phyloP scores from a whole-genome alignment of 2,329 filamentous ascomycete genomes.

The Tricladium varicosporioides region DNA sequence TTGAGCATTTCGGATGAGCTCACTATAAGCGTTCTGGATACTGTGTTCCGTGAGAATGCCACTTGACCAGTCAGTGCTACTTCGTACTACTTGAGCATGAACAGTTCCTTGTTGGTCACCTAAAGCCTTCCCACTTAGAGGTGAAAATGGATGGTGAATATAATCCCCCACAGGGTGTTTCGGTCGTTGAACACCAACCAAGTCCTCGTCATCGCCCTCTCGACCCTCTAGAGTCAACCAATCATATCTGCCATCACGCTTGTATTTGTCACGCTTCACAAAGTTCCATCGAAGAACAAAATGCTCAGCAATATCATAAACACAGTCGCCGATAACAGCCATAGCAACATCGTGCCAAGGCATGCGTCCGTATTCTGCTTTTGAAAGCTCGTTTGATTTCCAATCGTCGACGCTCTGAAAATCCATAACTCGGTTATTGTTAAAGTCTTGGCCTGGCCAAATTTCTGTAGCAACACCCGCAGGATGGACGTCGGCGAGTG shows the following conservation, averaged over 20 bases:
- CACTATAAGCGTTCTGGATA: conserved; percentile 83
- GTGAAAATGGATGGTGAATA: conserved; percentile 71
- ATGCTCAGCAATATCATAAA: conserved; percentile 93
- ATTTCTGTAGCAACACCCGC: conserved; percentile 78
- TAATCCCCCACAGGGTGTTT: conserved; percentile 89
- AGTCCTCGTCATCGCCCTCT: conserved; percentile 74
- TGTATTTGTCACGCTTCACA: conserved; percentile 96
- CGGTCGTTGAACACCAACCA: conserved; percentile 84
- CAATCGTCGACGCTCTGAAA: conserved; percentile 89
- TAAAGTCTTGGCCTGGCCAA: conserved; percentile 96
- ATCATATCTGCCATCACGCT: conserved; percentile 78
- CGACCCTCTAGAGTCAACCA: conserved; percentile 81
- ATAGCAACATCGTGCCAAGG: conserved; percentile 97
- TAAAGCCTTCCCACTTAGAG: conserved; percentile 63
- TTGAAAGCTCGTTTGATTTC: conserved; percentile 90
- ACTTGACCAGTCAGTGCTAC: conserved; percentile 90
- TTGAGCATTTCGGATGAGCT: conserved; percentile 81
- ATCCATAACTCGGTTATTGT: conserved; percentile 95
- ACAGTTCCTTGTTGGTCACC: conserved; percentile 68
- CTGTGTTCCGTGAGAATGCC: conserved; percentile 82
- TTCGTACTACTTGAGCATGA: conserved; percentile 82
- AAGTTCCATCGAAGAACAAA: conserved; percentile 97
- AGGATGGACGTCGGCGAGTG: conserved; percentile 83
- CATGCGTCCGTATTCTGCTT: conserved; percentile 91
- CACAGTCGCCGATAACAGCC: conserved; percentile 83